These are phyloP conservation scores for Candida pini DNA, from an alignment of 805 yeast genomes.

Conservation along the genomic window DNA sequence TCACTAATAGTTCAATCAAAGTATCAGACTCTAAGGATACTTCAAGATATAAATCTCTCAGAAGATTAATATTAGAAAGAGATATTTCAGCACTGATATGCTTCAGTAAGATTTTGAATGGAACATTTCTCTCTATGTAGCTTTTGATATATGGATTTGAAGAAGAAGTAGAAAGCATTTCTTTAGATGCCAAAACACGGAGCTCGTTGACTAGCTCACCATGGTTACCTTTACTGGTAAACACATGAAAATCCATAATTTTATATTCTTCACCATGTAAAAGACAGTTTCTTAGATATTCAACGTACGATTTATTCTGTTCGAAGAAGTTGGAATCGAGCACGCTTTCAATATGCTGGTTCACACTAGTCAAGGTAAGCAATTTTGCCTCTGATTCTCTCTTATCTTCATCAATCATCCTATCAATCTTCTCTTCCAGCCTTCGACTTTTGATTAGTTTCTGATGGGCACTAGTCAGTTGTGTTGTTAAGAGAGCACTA, in stretches of 20 bases:
- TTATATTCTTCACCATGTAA: constrained; percentile 6
- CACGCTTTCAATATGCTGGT: constrained; percentile 4
- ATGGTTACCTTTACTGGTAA: constrained; percentile 5
- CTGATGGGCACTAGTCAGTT: constrained; percentile 7
- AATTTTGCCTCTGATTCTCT: constrained; percentile 2
- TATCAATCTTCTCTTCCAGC: constrained; percentile 16
- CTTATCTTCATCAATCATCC: constrained; percentile 9
- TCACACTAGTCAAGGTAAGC: constrained; percentile 5
- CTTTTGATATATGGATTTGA: too few species aligned
- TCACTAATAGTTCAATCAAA: too few species aligned
- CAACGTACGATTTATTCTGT: constrained; percentile 8
- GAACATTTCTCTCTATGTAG: too few species aligned
- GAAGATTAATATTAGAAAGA: too few species aligned
- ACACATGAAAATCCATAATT: constrained; percentile 11
- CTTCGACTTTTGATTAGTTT: constrained; percentile 7
- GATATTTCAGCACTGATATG: too few species aligned
- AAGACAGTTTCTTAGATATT: constrained; percentile 7
- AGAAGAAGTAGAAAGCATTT: too few species aligned
- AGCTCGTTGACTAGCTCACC: constrained; percentile 1
- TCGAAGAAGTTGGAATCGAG: constrained; percentile 3
- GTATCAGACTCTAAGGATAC: too few species aligned
- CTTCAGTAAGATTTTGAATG: too few species aligned
- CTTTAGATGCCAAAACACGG: constrained; percentile 1
- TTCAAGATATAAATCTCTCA: too few species aligned
- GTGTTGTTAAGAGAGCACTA: constrained; percentile 8